A percentile compares a stretch with the other conserved stretches of the same genome.
Conservation (phyloP, 2,329 filamentous ascomycete species). For the Teratosphaeria zuluensis region DNA sequence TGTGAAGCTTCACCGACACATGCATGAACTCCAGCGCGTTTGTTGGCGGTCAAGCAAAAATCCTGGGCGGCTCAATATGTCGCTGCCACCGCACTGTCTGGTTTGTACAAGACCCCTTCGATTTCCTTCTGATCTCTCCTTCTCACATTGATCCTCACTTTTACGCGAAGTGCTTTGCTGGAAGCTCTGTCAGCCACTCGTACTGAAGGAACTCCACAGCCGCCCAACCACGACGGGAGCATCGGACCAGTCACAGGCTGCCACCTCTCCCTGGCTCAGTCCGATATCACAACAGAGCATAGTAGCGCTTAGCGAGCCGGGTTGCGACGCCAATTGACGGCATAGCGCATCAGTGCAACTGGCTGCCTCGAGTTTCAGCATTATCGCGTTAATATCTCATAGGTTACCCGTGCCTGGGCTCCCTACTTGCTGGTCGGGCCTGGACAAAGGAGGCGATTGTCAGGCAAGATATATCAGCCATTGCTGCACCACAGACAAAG, state of each 20-base stretch:
- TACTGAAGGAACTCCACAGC: background rate
- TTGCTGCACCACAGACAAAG: background rate
- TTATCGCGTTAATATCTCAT: background rate
- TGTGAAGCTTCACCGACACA: background rate
- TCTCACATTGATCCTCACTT: background rate
- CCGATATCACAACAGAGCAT: background rate
- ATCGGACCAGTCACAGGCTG: slow-evolving; percentile 1
- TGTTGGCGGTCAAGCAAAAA: background rate
- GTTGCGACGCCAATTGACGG: background rate
- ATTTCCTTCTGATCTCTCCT: background rate
- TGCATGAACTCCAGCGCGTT: background rate
- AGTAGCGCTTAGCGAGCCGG: background rate
- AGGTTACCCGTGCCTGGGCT: background rate
- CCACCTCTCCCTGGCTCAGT: background rate
- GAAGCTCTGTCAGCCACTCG: background rate
- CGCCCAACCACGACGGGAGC: background rate
- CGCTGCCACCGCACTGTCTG: background rate
- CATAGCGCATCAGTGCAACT: background rate
- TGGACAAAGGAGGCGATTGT: background rate
- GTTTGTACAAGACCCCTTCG: background rate
- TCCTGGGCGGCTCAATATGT: background rate
- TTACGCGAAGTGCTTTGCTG: background rate
- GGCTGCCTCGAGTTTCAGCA: background rate
- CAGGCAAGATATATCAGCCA: background rate
- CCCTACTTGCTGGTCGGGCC: background rate